Base-by-base conservation (phyloP, 23 red algal genomes). In the Gracilaria domingensis region DNA sequence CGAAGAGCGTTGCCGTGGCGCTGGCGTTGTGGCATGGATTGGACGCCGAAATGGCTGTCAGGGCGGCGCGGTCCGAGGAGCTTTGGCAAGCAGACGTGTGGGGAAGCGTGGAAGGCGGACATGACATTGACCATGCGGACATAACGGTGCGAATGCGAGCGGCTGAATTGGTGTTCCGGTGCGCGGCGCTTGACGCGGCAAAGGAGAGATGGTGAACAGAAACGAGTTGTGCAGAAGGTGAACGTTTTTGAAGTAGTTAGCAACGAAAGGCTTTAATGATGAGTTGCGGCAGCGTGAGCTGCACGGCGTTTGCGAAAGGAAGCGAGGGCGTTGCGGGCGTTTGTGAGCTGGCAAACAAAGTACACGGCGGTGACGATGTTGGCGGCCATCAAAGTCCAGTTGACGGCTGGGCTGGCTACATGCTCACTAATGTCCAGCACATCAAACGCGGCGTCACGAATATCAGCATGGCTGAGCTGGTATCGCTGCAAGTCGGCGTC, bases 121-220 rank as follows among this genome's bases (percentile, higher is more conserved):
- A 97, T 93, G 95, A 97, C 66, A 42, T 97, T 30, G 95, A 97
- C 48, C 77, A 79, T 45, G 95, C 95, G 12, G 95, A 97, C 61
- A 60, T 70, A 12, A 35, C 26, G 5, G 95, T 97, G 12, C 80
- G 95, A 42, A 70, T 97, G 28, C 45, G 75, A 7, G 75, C 89
- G 35, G 84, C 89, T 34, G 72, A 90, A 45, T 4, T 85, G 24
- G 65, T 93, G 40, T 97, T 97, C 84, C 78, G 89, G 40, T 96
- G 80, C 65, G 64, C 60, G 2, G 83, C 59, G 23, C 56, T 83
- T 47, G 83, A 88, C 28, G 64, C 29, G 16, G 16, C 30, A 32
- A 2, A 37, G 64, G 64, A 37, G 64, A 7, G 64, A 32, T 36
- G 0, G 23, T 58, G 83, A 87, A 49, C 42, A 8, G 36, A 26